Evolutionary conservation across 495 filamentous ascomycete species (phyloP).

Genomic region (Rusavskia elegans): DNA sequence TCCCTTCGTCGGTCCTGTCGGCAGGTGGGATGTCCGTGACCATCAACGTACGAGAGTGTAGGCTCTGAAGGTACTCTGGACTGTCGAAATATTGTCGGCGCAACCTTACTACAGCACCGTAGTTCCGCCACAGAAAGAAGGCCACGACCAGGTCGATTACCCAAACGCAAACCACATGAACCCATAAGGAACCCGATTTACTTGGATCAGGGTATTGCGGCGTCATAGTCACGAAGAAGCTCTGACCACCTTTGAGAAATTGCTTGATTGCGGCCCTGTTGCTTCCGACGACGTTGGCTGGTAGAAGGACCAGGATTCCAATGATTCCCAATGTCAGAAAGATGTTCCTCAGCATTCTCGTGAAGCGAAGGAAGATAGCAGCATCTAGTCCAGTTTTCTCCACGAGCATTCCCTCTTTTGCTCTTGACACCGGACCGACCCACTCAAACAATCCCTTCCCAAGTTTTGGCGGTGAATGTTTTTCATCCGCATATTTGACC

Average conservation of each 20-base stretch:
- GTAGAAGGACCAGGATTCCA: conserved; percentile 68
- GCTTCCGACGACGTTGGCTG: conserved; percentile 53
- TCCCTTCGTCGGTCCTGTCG: conserved; percentile 66
- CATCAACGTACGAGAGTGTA: conserved; percentile 86
- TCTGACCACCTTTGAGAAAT: conserved; percentile 8
- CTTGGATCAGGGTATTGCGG: conserved; percentile 29
- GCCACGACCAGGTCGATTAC: conserved; percentile 58
- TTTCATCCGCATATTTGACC: conserved; percentile 79
- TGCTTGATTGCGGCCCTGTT: conserved; percentile 14
- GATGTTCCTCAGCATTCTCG: conserved; percentile 82
- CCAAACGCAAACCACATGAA: conserved; percentile 68
- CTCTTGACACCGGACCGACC: conserved; percentile 59
- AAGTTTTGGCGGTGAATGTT: conserved; percentile 82
- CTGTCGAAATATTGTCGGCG: conserved; percentile 71
- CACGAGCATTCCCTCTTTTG: conserved; percentile 60
- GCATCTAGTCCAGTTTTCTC: conserved; percentile 79
- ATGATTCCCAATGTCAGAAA: conserved; percentile 59
- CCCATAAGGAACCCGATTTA: conserved; percentile 46
- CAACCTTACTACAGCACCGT: conserved; percentile 51
- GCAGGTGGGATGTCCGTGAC: conserved; percentile 72
- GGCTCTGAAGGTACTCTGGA: conserved; percentile 72
- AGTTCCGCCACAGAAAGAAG: conserved; percentile 82
- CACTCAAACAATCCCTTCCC: conserved; percentile 77
- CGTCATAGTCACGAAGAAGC: conserved; percentile 34
- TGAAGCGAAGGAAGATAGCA: conserved; percentile 74